Conservation (phyloP, 1,139 yeast genomes). For the Debaryomyces singareniensis region DNA sequence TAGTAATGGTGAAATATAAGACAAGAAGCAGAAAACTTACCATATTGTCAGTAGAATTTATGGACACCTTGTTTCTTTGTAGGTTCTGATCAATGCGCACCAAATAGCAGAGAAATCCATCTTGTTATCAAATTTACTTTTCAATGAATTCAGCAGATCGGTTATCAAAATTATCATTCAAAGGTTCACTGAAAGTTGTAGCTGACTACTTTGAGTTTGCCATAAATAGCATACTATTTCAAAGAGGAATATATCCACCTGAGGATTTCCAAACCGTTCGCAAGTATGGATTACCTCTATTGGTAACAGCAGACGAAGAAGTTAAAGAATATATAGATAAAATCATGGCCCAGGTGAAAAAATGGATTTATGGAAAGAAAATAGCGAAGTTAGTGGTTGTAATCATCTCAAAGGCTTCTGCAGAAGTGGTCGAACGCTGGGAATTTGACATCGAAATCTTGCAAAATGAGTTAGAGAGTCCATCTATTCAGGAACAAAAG, state of each 20-base stretch:
- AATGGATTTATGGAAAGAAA: slow-evolving; percentile 73
- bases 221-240: slow-evolving; percentile 75
- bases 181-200: slow-evolving; percentile 73
- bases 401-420: slow-evolving; percentile 59
- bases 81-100: too few relatives aligned
- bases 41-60: slow-evolving; percentile 1
- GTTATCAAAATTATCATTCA: slow-evolving; percentile 53
- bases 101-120: too few relatives aligned
- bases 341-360: slow-evolving; percentile 70
- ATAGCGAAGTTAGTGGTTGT: slow-evolving; percentile 67
- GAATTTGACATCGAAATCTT: slow-evolving; percentile 60
- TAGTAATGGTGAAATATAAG: not conserved
- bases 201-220: slow-evolving; percentile 83
- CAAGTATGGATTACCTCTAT: slow-evolving; percentile 74
- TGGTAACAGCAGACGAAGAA: slow-evolving; percentile 72
- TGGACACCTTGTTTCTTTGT: not conserved
- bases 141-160: slow-evolving; percentile 2
- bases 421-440: slow-evolving; percentile 80
- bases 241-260: slow-evolving; percentile 84
- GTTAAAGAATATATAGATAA: slow-evolving; percentile 62
- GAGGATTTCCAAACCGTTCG: slow-evolving; percentile 78
- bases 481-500: slow-evolving; percentile 15
- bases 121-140: not conserved
- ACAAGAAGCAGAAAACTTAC: slow-evolving; percentile 2
- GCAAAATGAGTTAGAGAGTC: slow-evolving; percentile 7